These are phyloP conservation scores for Durotheca rogersii DNA, from an alignment of 495 filamentous ascomycete species.

Conservation along the genomic window DNA sequence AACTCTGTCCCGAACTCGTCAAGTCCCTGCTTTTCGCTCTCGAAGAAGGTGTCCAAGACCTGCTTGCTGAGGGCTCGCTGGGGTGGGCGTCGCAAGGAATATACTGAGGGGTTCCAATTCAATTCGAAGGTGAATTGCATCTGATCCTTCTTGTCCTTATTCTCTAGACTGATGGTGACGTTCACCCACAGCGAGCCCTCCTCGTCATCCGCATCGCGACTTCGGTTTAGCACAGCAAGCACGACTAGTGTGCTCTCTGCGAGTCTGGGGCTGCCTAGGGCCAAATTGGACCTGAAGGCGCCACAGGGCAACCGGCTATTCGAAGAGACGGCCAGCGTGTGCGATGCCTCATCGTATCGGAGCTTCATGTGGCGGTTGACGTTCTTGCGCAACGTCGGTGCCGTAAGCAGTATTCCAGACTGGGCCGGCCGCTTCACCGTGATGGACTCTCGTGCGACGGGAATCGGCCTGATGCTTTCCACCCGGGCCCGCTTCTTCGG, in stretches of 20 bases:
- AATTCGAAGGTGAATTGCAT: slow-evolving; percentile 25
- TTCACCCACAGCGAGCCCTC: slow-evolving; percentile 27
- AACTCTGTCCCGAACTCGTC: slow-evolving; percentile 14
- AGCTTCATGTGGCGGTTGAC: slow-evolving; percentile 7
- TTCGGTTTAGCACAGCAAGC: slow-evolving; percentile 10
- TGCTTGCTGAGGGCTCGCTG: slow-evolving; percentile 19
- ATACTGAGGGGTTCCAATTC: slow-evolving; percentile 28
- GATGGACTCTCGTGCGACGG: slow-evolving; percentile 9
- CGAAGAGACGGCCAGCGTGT: slow-evolving; percentile 5
- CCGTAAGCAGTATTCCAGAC: not conserved
- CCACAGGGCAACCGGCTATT: slow-evolving; percentile 1
- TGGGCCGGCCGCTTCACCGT: slow-evolving; percentile 1
- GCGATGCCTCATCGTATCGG: not conserved
- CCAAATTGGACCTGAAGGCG: slow-evolving; percentile 9
- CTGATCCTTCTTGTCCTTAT: slow-evolving; percentile 2
- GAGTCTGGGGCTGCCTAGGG: not conserved
- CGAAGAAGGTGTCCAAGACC: slow-evolving; percentile 33
- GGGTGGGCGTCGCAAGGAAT: slow-evolving; percentile 8
- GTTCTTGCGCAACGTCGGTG: slow-evolving; percentile 1
- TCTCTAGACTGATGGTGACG: slow-evolving; percentile 11
- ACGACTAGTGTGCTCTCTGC: not conserved
- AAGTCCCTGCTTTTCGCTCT: not conserved
- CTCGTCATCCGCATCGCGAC: slow-evolving; percentile 11
- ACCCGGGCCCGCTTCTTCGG: slow-evolving; percentile 15
- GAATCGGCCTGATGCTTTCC: slow-evolving; percentile 10